phyloP scores from a whole-genome alignment of 2,329 filamentous ascomycete genomes.

The Xylaria polymorpha region DNA sequence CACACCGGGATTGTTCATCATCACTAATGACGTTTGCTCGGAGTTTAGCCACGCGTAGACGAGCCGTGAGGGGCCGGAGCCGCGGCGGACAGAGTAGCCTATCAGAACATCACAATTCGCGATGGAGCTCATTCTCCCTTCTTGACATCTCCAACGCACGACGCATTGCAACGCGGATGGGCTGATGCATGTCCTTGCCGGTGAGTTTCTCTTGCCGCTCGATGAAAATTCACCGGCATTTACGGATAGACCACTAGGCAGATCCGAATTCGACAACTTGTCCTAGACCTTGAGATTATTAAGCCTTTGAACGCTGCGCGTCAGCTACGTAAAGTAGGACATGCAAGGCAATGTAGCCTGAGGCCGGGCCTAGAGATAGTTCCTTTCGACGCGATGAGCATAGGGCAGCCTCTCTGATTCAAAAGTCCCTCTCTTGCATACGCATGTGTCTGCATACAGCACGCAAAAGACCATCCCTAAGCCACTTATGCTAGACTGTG shows the following conservation, averaged over 20 bases:
- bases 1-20: slow-evolving; percentile 28
- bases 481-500: neutral
- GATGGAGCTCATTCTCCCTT: slow-evolving; percentile 12
- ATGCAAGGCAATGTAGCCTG: neutral
- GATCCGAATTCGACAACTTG: slow-evolving; percentile 2
- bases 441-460: neutral
- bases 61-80: slow-evolving; percentile 31
- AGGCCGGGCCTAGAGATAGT: neutral
- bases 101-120: slow-evolving; percentile 18
- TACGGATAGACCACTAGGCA: slow-evolving; percentile 10
- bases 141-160: slow-evolving; percentile 30
- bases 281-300: slow-evolving; percentile 13
- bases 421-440: neutral
- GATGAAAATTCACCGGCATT: slow-evolving; percentile 22
- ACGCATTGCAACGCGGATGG: slow-evolving; percentile 30
- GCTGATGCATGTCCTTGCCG: slow-evolving; percentile 22
- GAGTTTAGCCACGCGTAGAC: slow-evolving; percentile 28
- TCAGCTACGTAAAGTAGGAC: neutral
- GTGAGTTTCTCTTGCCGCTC: slow-evolving; percentile 20
- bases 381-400: neutral
- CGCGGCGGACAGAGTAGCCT: slow-evolving; percentile 27
- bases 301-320: neutral
- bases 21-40: slow-evolving; percentile 32
- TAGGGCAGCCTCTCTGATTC: neutral
- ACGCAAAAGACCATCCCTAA: neutral